phyloP scores from a whole-genome alignment of 257 asterid genomes.

The Penstemon eatonii region DNA sequence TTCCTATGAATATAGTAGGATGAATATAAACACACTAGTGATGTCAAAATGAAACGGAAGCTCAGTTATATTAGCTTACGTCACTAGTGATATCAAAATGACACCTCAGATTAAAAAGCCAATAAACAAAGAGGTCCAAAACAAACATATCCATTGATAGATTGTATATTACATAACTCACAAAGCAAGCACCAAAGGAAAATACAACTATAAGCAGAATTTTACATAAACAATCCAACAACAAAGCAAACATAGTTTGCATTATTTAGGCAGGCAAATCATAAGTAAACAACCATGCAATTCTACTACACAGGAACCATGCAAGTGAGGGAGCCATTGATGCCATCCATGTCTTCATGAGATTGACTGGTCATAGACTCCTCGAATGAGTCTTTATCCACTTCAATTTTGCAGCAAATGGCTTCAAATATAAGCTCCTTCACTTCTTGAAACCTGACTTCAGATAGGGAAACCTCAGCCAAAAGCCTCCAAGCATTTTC shows the following conservation, averaged over 20 bases:
- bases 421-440: slow-evolving; percentile 80
- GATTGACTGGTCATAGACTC: slow-evolving; percentile 42
- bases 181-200: too few species aligned
- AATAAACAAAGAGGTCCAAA: too few species aligned
- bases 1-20: too few species aligned
- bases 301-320: slow-evolving; percentile 61
- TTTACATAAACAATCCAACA: slow-evolving; percentile 24
- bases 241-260: slow-evolving; percentile 35
- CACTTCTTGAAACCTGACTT: slow-evolving; percentile 88
- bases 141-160: too few species aligned
- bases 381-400: slow-evolving; percentile 27
- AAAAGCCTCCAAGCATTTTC: slow-evolving; percentile 92
- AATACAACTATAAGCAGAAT: too few species aligned
- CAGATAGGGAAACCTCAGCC: slow-evolving; percentile 92
- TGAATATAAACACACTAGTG: too few species aligned
- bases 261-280: slow-evolving; percentile 32
- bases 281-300: background rate
- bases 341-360: slow-evolving; percentile 60
- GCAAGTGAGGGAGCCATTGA: slow-evolving; percentile 50
- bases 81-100: too few species aligned
- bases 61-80: too few species aligned
- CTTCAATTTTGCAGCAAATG: slow-evolving; percentile 43
- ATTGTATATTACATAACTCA: too few species aligned
- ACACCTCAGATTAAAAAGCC: too few species aligned
- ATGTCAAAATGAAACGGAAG: too few species aligned